Base-by-base conservation (phyloP, 257 asterid genomes). In the Ilex asprella region DNA sequence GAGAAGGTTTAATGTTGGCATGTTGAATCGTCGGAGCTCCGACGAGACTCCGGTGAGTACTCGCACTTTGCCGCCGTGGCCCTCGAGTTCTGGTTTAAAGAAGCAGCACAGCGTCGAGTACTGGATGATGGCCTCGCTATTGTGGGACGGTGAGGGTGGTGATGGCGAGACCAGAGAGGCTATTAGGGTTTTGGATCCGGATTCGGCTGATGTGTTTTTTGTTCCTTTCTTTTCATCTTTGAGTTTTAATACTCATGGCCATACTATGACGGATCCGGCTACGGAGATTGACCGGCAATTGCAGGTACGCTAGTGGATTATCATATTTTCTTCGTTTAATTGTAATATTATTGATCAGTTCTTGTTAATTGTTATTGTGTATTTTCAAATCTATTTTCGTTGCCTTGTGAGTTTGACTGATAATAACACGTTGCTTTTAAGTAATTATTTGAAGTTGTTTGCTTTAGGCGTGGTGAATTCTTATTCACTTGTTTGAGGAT, bases 171-270 rank as follows among this genome's bases (percentile, higher is more conserved):
- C 54, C 16, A 67, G 56, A 41, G 95, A 86, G 74, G 89, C 84
- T 15, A 76, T 92, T 68, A 83, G 99, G 79, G 96, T 86, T 65
- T 66, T 50, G 75, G 94, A 89, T 75, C 96, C 97, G 69, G 75
- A 69, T 5, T 65, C 79, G 1, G 97, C 99, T 44, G 83, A 89
- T 29, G 86, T 79, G 58, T 89, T 92, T 55, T 89, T 89, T 7
- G 94, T 92, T 53, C 99, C 99, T 2, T 92, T 92, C 31, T 92
- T 92, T 73, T 89, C 97, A 44, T 92, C 97, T 0, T 63, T 89
- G 51, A 89, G 99, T 68, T 82, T 86, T 72, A 89, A 85, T 58
- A 16, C 83, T 21, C 78, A 80, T 41, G 92, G 81, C 9, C 79
- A 70, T 54, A 80, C 67, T 56, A 90, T 87, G 91, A 78, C 81